A percentile compares a stretch with the other conserved stretches of the same genome.
phyloP scores from a whole-genome alignment of 2,329 filamentous ascomycete species.

The Grosmannia clavigera region DNA sequence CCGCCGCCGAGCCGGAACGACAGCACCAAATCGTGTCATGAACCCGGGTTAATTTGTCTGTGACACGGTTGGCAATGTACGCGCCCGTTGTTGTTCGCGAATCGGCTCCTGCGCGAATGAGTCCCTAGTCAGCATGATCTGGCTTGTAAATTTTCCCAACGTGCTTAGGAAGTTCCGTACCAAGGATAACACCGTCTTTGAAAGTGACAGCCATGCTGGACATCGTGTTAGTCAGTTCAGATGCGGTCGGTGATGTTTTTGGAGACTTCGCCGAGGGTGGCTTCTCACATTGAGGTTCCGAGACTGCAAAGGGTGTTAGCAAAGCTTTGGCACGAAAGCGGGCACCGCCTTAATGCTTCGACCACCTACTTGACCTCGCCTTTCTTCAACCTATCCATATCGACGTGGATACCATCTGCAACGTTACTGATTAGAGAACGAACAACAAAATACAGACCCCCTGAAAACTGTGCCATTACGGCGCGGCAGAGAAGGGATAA shows the following conservation, averaged over 20 bases:
- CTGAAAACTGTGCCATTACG: not conserved
- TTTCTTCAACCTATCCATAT: slow-evolving; percentile 98
- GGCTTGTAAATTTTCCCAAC: not conserved
- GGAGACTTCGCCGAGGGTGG: not conserved
- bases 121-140: not conserved
- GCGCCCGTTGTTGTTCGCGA: slow-evolving; percentile 94
- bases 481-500: not conserved
- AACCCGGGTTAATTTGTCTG: slow-evolving; percentile 96
- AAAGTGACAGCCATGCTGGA: slow-evolving; percentile 97
- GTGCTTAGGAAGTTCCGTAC: slow-evolving; percentile 22
- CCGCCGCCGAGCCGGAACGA: slow-evolving; percentile 90
- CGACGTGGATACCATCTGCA: slow-evolving; percentile 94
- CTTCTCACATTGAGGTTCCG: slow-evolving; percentile 81
- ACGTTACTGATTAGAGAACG: not conserved
- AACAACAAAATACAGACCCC: not conserved
- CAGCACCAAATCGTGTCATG: slow-evolving; percentile 99
- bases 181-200: slow-evolving; percentile 93
- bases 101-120: slow-evolving; percentile 57
- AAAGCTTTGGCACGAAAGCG: not conserved
- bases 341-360: not conserved
- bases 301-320: slow-evolving; percentile 42
- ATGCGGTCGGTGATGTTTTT: not conserved
- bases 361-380: slow-evolving; percentile 88
- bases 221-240: slow-evolving; percentile 1
- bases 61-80: slow-evolving; percentile 98